These are phyloP conservation scores for Trichomonascus vanleenenianus DNA, from an alignment of 805 yeast species.

Conservation along the genomic window DNA sequence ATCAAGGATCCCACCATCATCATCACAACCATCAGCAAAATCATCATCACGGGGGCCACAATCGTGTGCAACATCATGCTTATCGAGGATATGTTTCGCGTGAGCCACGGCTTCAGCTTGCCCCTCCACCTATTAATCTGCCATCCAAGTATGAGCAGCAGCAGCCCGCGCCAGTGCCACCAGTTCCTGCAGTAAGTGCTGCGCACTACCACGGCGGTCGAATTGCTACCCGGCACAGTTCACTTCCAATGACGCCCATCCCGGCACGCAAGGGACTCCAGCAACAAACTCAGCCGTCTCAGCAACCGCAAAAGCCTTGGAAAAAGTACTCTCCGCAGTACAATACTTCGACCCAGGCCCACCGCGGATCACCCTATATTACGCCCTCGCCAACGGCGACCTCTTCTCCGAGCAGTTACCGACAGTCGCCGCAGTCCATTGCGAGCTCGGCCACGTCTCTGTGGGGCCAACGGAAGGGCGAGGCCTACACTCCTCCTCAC, in stretches of 20 bases:
- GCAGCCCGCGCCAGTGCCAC: not conserved
- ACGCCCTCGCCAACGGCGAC: not conserved
- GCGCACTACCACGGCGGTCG: not conserved
- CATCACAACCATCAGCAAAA: too few relatives aligned
- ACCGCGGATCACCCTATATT: not conserved
- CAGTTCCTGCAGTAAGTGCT: not conserved
- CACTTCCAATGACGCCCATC: not conserved
- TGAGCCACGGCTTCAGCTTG: slow-evolving; percentile 31
- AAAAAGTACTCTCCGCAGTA: too few relatives aligned
- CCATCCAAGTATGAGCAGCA: slow-evolving; percentile 1
- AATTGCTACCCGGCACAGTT: not conserved
- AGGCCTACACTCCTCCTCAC: not conserved
- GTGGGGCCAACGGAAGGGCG: not conserved
- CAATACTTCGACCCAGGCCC: not conserved
- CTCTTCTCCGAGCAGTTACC: not conserved
- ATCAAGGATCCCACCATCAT: slow-evolving; percentile 11
- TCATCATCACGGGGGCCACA: too few relatives aligned
- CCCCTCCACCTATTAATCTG: slow-evolving; percentile 76
- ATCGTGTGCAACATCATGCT: too few relatives aligned
- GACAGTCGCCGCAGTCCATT: not conserved
- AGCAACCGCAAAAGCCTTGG: not conserved
- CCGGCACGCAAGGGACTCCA: not conserved
- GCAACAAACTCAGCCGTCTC: not conserved
- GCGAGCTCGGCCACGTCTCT: not conserved
- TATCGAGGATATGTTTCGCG: too few relatives aligned